Evolutionary conservation across 805 yeast species (phyloP), one percentile per base, ranked within the genome.

Genomic region (Zygosaccharomyces lentus): DNA sequence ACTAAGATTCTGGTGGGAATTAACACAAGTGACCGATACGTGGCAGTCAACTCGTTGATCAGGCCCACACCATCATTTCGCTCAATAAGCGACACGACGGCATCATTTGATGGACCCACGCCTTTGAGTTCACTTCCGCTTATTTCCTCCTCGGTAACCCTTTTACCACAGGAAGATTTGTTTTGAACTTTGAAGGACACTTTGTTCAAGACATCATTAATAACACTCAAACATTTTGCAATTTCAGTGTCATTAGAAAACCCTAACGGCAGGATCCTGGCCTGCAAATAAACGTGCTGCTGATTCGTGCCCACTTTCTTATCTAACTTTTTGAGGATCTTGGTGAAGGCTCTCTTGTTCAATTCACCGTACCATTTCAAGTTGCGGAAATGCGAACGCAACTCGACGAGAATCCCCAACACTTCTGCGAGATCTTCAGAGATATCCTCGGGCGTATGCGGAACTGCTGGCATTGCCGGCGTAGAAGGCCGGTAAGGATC

Each of bases 351-450:
- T 50, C 95, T 80, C 60, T 84, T 87, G 70, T 90, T 90, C 57
- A 90, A 77, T 60, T 91, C 97, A 19, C 95, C 95, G 64, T 78
- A 90, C 96, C 97, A 91, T 64, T 87, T 89, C 61, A 90, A 72
- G 65, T 89, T 89, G 47, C 96, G 74, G 50, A 85, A 78, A 48
- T 80, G 80, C 13, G 84, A 74, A 38, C 96, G 75, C 44, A 88
- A 71, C 63, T 89, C 96, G 17, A 88, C 70, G 31, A 90, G 68
- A 15, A 88, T 82, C 17, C 78, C 80, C 25, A 80, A 66, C 29
- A 84, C 69, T 54, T 84, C 90, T 41, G 80, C 83, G 1, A 73
- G 46, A 24, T 75, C 72, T 47, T 83, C 88, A 4, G 51, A 41
- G 8, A 54, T 46, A 29, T 57, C 58, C 25, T 50, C 45, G 4